Percentiles rank a stretch among this genome's conserved stretches.
These are phyloP conservation scores for Bruguiera gymnorhiza DNA, from an alignment of 345 rosid species.

Conservation along the genomic window DNA sequence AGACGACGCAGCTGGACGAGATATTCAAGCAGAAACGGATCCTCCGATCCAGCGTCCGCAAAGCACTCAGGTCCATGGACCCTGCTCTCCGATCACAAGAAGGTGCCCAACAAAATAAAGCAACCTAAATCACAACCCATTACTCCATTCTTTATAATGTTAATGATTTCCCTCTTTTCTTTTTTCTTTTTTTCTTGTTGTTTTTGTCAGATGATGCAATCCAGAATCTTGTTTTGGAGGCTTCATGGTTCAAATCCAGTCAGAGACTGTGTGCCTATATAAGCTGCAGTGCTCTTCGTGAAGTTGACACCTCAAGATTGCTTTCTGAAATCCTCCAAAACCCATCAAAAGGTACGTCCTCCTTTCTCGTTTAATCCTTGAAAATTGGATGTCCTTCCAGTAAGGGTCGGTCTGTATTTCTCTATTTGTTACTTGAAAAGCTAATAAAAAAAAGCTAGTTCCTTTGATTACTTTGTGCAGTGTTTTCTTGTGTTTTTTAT, in stretches of 20 bases:
- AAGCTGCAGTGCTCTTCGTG: slow-evolving; percentile 73
- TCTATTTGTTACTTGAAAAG: too few species aligned
- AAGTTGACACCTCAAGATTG: slow-evolving; percentile 73
- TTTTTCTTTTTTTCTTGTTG: neutral
- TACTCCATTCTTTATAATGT: too few species aligned
- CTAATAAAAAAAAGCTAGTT: neutral
- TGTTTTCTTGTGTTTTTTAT: neutral
- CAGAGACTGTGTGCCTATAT: slow-evolving; percentile 77
- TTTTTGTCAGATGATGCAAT: slow-evolving; percentile 54
- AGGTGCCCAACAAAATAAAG: slow-evolving; percentile 34
- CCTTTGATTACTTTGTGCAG: neutral
- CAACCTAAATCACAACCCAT: neutral
- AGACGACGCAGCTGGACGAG: slow-evolving; percentile 36
- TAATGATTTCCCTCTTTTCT: neutral
- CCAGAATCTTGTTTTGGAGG: slow-evolving; percentile 61
- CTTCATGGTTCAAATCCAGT: slow-evolving; percentile 84
- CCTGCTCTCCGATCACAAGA: slow-evolving; percentile 67
- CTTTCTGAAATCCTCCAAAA: slow-evolving; percentile 48
- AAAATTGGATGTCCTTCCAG: too few species aligned
- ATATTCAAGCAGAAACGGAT: slow-evolving; percentile 58
- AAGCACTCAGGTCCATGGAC: slow-evolving; percentile 72
- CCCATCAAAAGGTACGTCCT: slow-evolving; percentile 33
- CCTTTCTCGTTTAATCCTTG: neutral
- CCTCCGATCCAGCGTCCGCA: slow-evolving; percentile 67
- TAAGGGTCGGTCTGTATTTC: too few species aligned